Percentiles rank a stretch among this genome's conserved stretches.
phyloP scores from a whole-genome alignment of 305 asterid genomes.

The Withania somnifera region DNA sequence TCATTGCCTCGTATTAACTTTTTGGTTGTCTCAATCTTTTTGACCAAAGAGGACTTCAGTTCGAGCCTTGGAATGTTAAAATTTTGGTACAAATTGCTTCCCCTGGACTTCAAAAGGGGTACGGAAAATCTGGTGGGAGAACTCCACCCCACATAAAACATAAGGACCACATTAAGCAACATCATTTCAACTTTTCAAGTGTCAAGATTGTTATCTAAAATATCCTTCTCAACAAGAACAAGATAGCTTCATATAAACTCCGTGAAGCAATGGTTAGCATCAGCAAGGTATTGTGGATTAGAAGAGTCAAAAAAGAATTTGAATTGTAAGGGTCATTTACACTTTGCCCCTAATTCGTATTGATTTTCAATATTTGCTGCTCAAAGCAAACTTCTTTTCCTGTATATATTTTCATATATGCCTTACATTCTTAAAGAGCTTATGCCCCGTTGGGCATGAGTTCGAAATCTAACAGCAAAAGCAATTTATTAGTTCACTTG shows the following conservation, averaged over 20 bases:
- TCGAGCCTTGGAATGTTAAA: not conserved
- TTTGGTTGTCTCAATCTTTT: not conserved
- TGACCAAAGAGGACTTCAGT: not conserved
- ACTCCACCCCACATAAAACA: not conserved
- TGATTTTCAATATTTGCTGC: no score
- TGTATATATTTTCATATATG: no score
- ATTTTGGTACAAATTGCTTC: not conserved
- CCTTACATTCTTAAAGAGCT: no score
- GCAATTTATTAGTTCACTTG: no score
- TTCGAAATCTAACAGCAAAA: no score
- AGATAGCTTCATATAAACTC: not conserved
- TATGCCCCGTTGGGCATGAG: no score
- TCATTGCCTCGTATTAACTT: not conserved
- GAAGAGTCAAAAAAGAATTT: no score
- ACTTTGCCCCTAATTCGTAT: no score
- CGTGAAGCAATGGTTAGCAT: not conserved
- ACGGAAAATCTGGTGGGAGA: not conserved
- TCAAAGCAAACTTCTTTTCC: no score
- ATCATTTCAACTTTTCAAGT: not conserved
- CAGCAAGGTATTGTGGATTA: not conserved
- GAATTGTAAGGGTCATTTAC: not conserved
- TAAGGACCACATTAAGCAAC: not conserved
- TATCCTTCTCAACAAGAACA: not conserved
- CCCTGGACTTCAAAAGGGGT: not conserved
- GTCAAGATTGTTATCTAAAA: not conserved